These are phyloP conservation scores for Stagonosporopsis tanaceti DNA, from an alignment of 2,329 filamentous ascomycete species.

Conservation along the genomic window DNA sequence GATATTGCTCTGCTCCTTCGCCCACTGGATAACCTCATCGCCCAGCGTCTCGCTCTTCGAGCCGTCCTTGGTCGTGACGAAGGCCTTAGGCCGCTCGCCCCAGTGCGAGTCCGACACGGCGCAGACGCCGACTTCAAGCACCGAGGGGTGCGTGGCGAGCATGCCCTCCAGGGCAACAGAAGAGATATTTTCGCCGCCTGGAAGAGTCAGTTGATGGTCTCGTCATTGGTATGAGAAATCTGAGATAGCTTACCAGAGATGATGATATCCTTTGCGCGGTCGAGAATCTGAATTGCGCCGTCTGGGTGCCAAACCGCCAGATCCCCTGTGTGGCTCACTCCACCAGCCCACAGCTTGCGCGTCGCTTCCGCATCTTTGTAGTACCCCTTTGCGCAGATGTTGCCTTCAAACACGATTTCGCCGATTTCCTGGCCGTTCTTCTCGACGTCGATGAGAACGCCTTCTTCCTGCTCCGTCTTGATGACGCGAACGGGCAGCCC, in stretches of 20 bases:
- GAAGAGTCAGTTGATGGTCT: background rate
- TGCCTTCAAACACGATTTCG: conserved; percentile 86
- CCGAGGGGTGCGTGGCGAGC: conserved; percentile 84
- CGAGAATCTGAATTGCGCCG: conserved; percentile 88
- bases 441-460: conserved; percentile 70
- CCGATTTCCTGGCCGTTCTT: conserved; percentile 78
- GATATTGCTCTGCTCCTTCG: conserved; percentile 79
- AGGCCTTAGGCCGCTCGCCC: conserved; percentile 96
- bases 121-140: conserved; percentile 92
- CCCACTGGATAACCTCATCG: conserved; percentile 83
- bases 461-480: conserved; percentile 76
- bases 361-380: conserved; percentile 90
- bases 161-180: conserved; percentile 91
- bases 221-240: background rate
- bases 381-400: conserved; percentile 91
- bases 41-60: conserved; percentile 64
- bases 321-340: conserved; percentile 88
- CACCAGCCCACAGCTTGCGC: conserved; percentile 84
- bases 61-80: conserved; percentile 75
- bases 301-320: conserved; percentile 93
- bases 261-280: conserved; percentile 97
- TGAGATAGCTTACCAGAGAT: conserved; percentile 74
- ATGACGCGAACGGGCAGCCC: conserved; percentile 82
- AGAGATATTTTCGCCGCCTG: conserved; percentile 95
- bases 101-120: conserved; percentile 87